phyloP scores from a whole-genome alignment of 2,329 filamentous ascomycete species.

The Alternaria incomplexa region DNA sequence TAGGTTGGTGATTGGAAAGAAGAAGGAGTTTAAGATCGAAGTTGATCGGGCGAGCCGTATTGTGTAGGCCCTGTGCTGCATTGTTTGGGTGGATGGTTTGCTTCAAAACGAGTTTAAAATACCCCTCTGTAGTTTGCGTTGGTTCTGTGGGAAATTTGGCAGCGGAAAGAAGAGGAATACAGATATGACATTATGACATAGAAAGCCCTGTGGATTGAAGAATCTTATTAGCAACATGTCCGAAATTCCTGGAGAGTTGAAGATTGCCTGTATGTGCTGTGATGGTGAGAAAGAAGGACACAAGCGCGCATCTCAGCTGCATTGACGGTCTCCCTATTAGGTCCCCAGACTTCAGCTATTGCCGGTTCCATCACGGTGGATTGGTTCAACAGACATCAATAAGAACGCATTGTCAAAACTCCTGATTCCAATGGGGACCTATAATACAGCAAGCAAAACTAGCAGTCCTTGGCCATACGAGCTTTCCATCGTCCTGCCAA shows the following conservation, averaged over 20 bases:
- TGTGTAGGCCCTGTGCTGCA: not conserved
- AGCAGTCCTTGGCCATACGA: slow-evolving; percentile 19
- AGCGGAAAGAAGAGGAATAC: not conserved
- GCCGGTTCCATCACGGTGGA: not conserved
- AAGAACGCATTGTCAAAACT: slow-evolving; percentile 9
- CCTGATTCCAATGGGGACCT: slow-evolving; percentile 33
- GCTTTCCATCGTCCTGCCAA: slow-evolving; percentile 5
- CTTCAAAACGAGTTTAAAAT: slow-evolving; percentile 5
- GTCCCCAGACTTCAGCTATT: not conserved
- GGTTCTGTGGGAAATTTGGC: not conserved
- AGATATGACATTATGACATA: not conserved
- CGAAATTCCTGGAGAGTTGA: not conserved
- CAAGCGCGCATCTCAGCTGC: not conserved
- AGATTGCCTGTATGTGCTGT: not conserved
- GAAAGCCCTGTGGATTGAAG: not conserved
- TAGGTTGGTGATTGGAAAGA: slow-evolving; percentile 38
- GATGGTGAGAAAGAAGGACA: not conserved
- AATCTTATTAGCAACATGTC: no score
- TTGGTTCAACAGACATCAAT: not conserved
- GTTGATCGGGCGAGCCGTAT: slow-evolving; percentile 27
- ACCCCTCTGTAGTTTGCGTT: slow-evolving; percentile 1
- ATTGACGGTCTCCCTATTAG: not conserved
- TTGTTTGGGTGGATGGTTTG: not conserved
- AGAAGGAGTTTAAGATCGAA: slow-evolving; percentile 40
- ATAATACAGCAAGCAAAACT: slow-evolving; percentile 43